These are phyloP conservation scores for Kwoniella botswanensis DNA, from an alignment of 768 basidiomycete species.

Conservation along the genomic window DNA sequence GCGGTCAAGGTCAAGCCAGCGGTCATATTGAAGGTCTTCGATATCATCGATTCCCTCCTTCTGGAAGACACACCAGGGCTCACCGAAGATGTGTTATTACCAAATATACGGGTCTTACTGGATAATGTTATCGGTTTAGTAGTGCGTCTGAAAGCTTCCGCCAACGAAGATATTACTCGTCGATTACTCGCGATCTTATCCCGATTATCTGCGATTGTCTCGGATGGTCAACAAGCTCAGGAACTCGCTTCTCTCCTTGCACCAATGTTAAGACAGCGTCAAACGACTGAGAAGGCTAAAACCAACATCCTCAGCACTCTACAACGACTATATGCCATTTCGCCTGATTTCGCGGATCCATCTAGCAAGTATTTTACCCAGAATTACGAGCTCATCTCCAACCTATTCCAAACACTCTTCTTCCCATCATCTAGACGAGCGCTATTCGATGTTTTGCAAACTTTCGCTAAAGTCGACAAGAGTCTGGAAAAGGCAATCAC, in stretches of 20 bases:
- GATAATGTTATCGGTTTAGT: constrained; percentile 73
- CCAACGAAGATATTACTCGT: constrained; percentile 66
- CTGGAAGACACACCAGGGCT: constrained; percentile 64
- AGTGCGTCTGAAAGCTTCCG: constrained; percentile 64
- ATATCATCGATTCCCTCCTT: constrained; percentile 75
- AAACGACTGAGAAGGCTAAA: constrained; percentile 85
- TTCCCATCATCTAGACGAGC: constrained; percentile 72
- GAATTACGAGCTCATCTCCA: constrained; percentile 65
- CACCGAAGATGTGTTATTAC: constrained; percentile 72
- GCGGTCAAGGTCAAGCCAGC: constrained; percentile 84
- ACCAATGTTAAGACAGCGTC: constrained; percentile 78
- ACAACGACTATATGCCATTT: constrained; percentile 68
- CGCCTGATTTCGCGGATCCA: constrained; percentile 58
- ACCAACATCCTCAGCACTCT: constrained; percentile 74
- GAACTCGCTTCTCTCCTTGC: constrained; percentile 73
- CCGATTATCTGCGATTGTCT: constrained; percentile 73
- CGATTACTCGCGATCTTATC: constrained; percentile 83
- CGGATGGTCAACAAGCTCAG: constrained; percentile 72
- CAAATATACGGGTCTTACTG: constrained; percentile 65
- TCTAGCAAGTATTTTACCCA: constrained; percentile 46
- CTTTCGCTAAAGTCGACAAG: constrained; percentile 62
- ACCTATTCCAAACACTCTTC: constrained; percentile 76
- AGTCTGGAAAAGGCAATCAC: constrained; percentile 63
- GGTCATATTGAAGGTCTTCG: constrained; percentile 79
- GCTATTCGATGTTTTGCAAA: constrained; percentile 70